These are phyloP conservation scores for Fragaria vesca DNA, from an alignment of 306 rosid genomes.

Conservation along the genomic window DNA sequence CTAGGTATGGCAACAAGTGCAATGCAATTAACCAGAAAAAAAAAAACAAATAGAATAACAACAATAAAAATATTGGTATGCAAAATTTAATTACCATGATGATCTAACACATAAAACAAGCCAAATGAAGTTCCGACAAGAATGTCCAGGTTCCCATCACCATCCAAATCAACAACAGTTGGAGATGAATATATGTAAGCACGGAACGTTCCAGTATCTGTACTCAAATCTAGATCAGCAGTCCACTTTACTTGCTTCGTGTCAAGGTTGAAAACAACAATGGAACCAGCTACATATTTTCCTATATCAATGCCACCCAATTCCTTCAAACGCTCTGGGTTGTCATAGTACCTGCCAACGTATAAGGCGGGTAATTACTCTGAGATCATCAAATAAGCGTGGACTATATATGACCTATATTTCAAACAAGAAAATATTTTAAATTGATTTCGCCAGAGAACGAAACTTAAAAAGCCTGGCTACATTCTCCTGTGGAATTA, in stretches of 20 bases:
- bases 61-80: not conserved
- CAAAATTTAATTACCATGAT: constrained; percentile 59
- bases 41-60: constrained; percentile 2
- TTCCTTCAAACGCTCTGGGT: constrained; percentile 82
- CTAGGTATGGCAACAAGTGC: not conserved
- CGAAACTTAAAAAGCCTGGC: not conserved
- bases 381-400: constrained; percentile 29
- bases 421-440: constrained; percentile 15
- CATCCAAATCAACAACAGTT: constrained; percentile 89
- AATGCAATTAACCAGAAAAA: not conserved
- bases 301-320: constrained; percentile 86
- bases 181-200: constrained; percentile 91
- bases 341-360: constrained; percentile 89
- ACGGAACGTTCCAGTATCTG: constrained; percentile 64
- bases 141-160: constrained; percentile 92
- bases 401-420: not conserved
- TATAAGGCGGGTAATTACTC: constrained; percentile 41
- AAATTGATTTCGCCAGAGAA: not conserved
- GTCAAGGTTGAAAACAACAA: constrained; percentile 91
- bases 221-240: constrained; percentile 83
- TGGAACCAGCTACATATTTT: constrained; percentile 89
- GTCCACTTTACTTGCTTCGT: constrained; percentile 96
- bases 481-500: not conserved
- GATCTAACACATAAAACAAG: constrained; percentile 90
- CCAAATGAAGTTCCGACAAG: constrained; percentile 95